Evolutionary conservation across 148 eudicot genomes (phyloP), one percentile per base, ranked within the genome.

Genomic region (Vaccinium vitisidaea): DNA sequence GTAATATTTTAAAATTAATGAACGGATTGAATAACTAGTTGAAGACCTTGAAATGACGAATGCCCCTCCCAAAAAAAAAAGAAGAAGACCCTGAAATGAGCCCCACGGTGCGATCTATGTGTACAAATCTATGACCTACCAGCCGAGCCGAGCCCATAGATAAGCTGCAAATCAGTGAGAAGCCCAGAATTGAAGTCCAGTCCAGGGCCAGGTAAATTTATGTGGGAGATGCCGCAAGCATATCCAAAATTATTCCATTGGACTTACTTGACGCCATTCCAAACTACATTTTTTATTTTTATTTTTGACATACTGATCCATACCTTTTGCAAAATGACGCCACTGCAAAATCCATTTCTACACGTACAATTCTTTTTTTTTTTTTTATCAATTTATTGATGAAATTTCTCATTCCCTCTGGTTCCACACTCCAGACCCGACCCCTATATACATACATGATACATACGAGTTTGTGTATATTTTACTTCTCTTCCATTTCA

Each of bases 211-310:
- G 39, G 32, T 2, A 23, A 61, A 30, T 43, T 65, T 49, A 65
- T 15, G 75, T 65, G 75, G 75, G 27, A 23, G 53, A 50, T 67
- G 63, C 63, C 56, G 84, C 25, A 54, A 73, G 84, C 81, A 82
- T 82, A 61, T 85, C 81, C 85, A 79, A 63, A 67, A 50, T 67
- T 77, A 77, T 74, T 58, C 75, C 67, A 56, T 71, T 69, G 55
- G 78, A 77, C 83, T 82, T 82, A 79, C 90, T 88, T 88, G 74
- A 69, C 74, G 74, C 39, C 74, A 69, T 69, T 69, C 10, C 74
- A 27, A 63, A n/a, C 70, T 9, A 43, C 6, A 43, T 43, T 63
- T 23, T 23, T 16, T 56, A 56, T 56, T 4, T 16, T 56, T 18
- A 56, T 50, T 50, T 50, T 50, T 7, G 0, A 50, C 16, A 55